Conservation (phyloP, 192 early-diverging fungal genomes). For the Backusella circina region DNA sequence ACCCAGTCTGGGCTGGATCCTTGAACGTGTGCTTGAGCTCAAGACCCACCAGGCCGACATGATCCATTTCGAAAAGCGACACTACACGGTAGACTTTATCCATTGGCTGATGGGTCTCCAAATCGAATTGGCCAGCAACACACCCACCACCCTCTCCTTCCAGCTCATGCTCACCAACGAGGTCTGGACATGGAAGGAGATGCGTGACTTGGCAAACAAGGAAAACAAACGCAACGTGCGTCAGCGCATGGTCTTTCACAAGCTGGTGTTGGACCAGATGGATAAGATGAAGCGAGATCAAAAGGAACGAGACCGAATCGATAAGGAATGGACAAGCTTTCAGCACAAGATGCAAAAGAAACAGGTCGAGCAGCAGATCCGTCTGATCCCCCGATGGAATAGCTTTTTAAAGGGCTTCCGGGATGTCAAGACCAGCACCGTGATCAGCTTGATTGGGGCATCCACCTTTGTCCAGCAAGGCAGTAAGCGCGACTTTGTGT, state of each 20-base stretch:
- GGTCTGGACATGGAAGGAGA: slow-evolving; percentile 25
- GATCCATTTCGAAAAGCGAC: slow-evolving; percentile 65
- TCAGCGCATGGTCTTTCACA: slow-evolving; percentile 33
- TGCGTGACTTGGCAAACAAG: slow-evolving; percentile 32
- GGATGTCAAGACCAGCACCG: slow-evolving; percentile 6
- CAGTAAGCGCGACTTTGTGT: slow-evolving; percentile 67
- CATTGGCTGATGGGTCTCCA: slow-evolving; percentile 28
- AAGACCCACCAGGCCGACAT: slow-evolving; percentile 49
- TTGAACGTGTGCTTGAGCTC: slow-evolving; percentile 65
- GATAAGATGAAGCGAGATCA: slow-evolving; percentile 63
- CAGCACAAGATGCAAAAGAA: slow-evolving; percentile 41
- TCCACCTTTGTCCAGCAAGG: slow-evolving; percentile 54
- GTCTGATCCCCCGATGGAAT: slow-evolving; percentile 27
- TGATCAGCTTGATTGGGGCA: slow-evolving; percentile 72
- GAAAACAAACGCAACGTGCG: slow-evolving; percentile 24
- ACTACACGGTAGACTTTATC: slow-evolving; percentile 56
- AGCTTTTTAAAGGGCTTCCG: slow-evolving; percentile 15
- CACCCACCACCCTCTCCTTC: neutral
- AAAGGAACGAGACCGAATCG: slow-evolving; percentile 61
- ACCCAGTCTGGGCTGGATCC: slow-evolving; percentile 65
- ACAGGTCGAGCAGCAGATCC: slow-evolving; percentile 40
- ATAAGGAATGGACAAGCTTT: slow-evolving; percentile 51
- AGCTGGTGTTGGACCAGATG: slow-evolving; percentile 53
- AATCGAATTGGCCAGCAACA: neutral
- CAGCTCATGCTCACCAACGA: slow-evolving; percentile 8